Base-by-base conservation (phyloP, 2,329 filamentous ascomycete species). In the Annulohypoxylon truncatum region DNA sequence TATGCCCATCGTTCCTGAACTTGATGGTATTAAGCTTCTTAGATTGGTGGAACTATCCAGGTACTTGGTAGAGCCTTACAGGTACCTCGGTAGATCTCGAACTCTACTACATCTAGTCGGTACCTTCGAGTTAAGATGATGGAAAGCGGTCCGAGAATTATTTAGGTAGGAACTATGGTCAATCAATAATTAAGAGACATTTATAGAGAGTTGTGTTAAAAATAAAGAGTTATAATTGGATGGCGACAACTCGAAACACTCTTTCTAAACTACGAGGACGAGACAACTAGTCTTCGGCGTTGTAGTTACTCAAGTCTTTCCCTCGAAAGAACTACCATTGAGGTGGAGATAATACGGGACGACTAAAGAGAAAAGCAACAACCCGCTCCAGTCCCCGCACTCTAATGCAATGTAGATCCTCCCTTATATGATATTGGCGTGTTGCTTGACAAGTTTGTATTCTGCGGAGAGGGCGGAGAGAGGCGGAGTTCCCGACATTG, bases 381-480 rank as follows among this genome's bases (percentile, higher is more conserved):
- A 35, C 20, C 58, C 9, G 4, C 31, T 42, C 54, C 57, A 66
- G 10, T 48, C 63, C 65, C 57, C 62, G 50, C 62, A 68, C 51
- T 12, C 35, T 53, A 24, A 68, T 68, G 66, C 62, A 66, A 61
- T 60, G 66, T 46, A 33, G 62, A 66, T 68, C 66, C 53, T 53
- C 33, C 38, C 33, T 31, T 47, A n/a, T 22, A 40, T 18, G 26
- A 38, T 15, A 13, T 38, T 38, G 35, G 35, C 35, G 9, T 38
- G 35, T 18, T 46, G 31, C 12, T 52, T 22, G 20, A 38, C 15
- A 18, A 29, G 33, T 33, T 60, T 60, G 24, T 38, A 15, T 40
- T 52, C 9, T 47, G 29, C 24, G 7, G 40, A 53, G 40, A 24
- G 29, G 26, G 44, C 31, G 26, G 18, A 44, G 20, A 44, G 29